Conservation (phyloP, 441 rosid species). For the Corymbia calophylla region DNA sequence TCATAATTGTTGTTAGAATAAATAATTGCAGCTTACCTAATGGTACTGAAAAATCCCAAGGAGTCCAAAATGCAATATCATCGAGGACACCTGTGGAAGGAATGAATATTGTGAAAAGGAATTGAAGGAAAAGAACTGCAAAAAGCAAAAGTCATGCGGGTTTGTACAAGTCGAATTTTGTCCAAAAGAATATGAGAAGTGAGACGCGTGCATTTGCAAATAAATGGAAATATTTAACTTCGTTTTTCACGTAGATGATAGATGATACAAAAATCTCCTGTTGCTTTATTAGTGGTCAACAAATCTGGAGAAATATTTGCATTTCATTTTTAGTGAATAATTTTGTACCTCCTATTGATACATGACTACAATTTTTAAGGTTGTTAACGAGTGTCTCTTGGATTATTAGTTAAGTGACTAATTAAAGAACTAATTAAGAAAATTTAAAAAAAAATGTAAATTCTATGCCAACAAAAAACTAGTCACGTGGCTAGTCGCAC, state of each 20-base stretch:
- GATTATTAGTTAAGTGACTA: neutral
- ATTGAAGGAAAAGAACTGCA: neutral
- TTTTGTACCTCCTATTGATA: too few species aligned
- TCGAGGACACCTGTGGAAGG: neutral
- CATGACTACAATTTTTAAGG: neutral
- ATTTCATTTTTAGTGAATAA: too few species aligned
- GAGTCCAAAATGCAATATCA: neutral
- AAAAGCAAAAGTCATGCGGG: neutral
- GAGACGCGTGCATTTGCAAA: neutral
- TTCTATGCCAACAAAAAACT: neutral
- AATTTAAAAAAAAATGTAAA: neutral
- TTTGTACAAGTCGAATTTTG: neutral
- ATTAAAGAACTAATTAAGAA: neutral
- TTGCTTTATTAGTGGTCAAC: neutral
- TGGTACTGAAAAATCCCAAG: neutral
- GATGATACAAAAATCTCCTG: too few species aligned
- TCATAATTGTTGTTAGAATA: neutral
- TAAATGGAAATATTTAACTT: too few species aligned
- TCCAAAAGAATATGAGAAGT: neutral
- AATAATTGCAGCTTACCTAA: neutral
- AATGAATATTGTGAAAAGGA: neutral
- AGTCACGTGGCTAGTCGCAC: too few species aligned
- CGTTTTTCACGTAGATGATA: neutral
- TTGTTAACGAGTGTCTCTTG: neutral
- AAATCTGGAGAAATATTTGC: neutral